These are phyloP conservation scores for Paramyrothecium roridum DNA, from an alignment of 2,329 filamentous ascomycete species.

Conservation along the genomic window DNA sequence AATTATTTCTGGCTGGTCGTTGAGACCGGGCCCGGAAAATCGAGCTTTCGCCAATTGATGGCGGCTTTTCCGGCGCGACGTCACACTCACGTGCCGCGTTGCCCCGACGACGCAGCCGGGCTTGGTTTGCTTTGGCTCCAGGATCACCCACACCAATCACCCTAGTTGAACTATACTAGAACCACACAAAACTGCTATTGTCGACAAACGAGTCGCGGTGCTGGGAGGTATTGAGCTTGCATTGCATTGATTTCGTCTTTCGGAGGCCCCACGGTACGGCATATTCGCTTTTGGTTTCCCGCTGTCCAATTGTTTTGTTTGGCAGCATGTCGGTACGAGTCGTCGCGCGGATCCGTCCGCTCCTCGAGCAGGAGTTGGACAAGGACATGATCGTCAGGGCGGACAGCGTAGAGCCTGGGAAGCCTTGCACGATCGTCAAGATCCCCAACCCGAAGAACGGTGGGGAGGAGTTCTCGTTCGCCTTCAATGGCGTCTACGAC, in stretches of 20 bases:
- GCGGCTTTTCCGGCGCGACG: not conserved
- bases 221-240: not conserved
- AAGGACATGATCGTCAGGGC: conserved; percentile 81
- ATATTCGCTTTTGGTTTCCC: conserved; percentile 2
- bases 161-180: not conserved
- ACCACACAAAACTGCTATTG: not conserved
- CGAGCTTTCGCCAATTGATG: not conserved
- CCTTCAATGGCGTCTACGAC: conserved; percentile 92
- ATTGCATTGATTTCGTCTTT: not conserved
- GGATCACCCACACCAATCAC: conserved; percentile 3
- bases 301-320: conserved; percentile 9
- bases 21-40: not conserved
- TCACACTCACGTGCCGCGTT: not conserved
- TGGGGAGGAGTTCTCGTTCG: conserved; percentile 85
- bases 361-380: conserved; percentile 81
- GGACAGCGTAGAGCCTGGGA: conserved; percentile 58
- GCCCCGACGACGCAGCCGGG: conserved; percentile 4
- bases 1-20: not conserved
- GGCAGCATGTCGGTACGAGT: conserved; percentile 68
- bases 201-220: not conserved
- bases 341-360: conserved; percentile 84
- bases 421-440: conserved; percentile 67
- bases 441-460: conserved; percentile 95
- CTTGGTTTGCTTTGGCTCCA: conserved; percentile 4
- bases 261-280: not conserved